Conservation (phyloP, 441 rosid genomes). For the Mallotus repandus region DNA sequence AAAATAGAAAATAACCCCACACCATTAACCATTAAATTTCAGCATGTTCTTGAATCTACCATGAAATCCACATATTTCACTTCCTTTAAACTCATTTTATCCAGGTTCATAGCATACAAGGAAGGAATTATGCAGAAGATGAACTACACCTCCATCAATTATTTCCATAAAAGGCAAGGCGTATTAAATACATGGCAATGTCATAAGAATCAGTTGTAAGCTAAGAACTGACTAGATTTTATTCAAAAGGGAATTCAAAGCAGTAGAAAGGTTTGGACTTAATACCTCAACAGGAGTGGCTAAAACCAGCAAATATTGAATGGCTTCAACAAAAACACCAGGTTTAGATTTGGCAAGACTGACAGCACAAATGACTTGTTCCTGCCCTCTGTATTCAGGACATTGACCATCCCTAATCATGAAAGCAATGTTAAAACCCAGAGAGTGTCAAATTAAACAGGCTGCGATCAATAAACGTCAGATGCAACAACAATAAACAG, state of each 20-base stretch:
- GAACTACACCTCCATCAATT: neutral
- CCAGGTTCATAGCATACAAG: neutral
- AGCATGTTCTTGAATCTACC: neutral
- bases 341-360: conserved; percentile 86
- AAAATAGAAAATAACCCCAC: neutral
- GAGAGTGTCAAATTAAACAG: neutral
- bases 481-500: neutral
- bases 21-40: neutral
- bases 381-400: conserved; percentile 83
- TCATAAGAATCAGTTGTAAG: conserved; percentile 1
- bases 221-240: neutral
- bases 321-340: conserved; percentile 91
- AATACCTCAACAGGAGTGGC: conserved; percentile 95
- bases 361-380: conserved; percentile 93
- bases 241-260: conserved; percentile 9
- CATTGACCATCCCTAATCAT: conserved; percentile 88
- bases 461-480: neutral
- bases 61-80: neutral
- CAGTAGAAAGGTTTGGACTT: conserved; percentile 6
- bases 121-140: neutral
- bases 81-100: neutral
- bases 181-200: neutral
- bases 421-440: conserved; percentile 23
- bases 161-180: neutral
- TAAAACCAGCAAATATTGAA: conserved; percentile 77